Evolutionary conservation across 306 rosid species (phyloP).

Genomic region (Begonia fuchsioides): DNA sequence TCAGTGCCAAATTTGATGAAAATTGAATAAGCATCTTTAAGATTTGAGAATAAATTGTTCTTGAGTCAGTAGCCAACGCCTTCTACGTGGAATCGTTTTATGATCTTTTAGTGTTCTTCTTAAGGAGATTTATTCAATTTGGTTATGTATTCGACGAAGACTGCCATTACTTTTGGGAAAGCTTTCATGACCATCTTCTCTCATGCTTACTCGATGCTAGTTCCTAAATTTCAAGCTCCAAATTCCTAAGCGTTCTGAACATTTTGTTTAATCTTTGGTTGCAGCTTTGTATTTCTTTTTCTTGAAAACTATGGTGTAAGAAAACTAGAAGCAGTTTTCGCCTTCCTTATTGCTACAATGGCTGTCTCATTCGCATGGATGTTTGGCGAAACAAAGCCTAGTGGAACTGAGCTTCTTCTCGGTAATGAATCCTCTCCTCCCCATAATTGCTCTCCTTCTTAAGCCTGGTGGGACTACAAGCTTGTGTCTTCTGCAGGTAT

Average conservation of each 20-base stretch:
- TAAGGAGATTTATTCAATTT: not conserved
- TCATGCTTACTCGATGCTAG: not conserved
- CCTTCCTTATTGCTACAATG: constrained; percentile 79
- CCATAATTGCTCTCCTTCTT: constrained; percentile 1
- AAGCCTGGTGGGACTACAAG: too few relatives aligned
- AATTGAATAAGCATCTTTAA: not conserved
- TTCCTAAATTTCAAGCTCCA: not conserved
- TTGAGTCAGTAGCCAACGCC: not conserved
- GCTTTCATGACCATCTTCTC: not conserved
- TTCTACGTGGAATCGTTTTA: not conserved
- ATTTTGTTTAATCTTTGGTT: not conserved
- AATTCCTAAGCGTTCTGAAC: constrained; percentile 4
- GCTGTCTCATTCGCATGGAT: constrained; percentile 94
- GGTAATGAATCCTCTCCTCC: constrained; percentile 28
- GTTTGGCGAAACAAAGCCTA: constrained; percentile 85
- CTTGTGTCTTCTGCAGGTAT: constrained; percentile 34
- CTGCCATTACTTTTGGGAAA: too few relatives aligned
- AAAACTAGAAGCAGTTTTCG: constrained; percentile 89
- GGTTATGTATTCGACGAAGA: too few relatives aligned
- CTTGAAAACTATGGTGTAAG: constrained; percentile 98
- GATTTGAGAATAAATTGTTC: not conserved
- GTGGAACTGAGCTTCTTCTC: constrained; percentile 68
- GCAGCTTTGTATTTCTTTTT: constrained; percentile 81
- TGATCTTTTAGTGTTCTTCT: not conserved
- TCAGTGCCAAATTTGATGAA: too few relatives aligned